Conservation (phyloP, 2,329 filamentous ascomycete species). For the Venturia effusa region DNA sequence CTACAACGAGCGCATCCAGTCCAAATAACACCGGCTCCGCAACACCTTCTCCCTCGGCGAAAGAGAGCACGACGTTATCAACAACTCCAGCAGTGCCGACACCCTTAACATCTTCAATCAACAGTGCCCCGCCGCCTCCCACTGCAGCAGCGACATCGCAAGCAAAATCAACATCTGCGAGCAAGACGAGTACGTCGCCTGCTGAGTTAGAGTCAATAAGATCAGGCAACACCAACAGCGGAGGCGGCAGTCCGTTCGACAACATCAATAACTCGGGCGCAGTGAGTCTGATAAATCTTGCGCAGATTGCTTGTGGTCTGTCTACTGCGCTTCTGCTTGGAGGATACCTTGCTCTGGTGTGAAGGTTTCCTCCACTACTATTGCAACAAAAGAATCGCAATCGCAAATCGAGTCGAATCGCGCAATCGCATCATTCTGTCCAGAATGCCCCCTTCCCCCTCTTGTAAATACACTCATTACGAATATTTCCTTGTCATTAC, state of each 20-base stretch:
- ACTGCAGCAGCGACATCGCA: neutral
- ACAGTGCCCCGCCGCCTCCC: neutral
- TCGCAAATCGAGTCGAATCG: neutral
- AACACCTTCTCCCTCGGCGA: neutral
- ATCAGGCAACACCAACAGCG: conserved; percentile 6
- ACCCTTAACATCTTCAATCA: neutral
- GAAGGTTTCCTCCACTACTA: neutral
- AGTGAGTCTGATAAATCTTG: neutral
- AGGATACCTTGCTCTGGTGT: neutral
- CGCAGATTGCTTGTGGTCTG: neutral
- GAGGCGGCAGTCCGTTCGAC: conserved; percentile 11
- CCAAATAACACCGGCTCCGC: neutral
- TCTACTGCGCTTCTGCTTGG: neutral
- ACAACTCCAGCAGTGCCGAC: neutral
- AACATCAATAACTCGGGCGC: conserved; percentile 10
- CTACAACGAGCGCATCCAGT: neutral
- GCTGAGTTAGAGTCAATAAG: neutral
- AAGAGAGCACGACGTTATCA: neutral
- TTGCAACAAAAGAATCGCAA: neutral
- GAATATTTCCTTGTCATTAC: neutral
- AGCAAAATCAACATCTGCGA: conserved; percentile 3
- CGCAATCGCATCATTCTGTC: neutral
- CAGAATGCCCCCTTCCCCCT: neutral
- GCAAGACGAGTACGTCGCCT: neutral
- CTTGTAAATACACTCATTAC: neutral